Percentiles rank a stretch among this genome's conserved stretches.
Evolutionary conservation across 495 filamentous ascomycete genomes (phyloP).

Genomic region (Podospora fimiseda): DNA sequence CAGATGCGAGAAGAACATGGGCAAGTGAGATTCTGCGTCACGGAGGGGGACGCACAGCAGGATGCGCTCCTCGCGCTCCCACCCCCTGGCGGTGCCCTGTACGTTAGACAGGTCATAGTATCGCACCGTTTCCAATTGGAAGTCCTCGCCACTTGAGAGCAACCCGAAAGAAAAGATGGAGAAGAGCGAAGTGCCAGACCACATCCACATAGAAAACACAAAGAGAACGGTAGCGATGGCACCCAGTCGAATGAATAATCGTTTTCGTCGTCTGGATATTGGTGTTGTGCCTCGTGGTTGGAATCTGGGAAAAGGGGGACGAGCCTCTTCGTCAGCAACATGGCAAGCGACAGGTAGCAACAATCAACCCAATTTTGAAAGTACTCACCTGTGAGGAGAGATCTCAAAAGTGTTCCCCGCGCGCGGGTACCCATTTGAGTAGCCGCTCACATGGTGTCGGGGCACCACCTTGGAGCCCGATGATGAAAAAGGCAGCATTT

Average conservation of each 20-base stretch:
- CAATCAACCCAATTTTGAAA: too few species aligned
- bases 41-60: conserved; percentile 91
- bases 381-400: conserved; percentile 78
- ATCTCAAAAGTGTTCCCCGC: conserved; percentile 70
- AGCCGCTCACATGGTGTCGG: conserved; percentile 56
- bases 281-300: conserved; percentile 72
- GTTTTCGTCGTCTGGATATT: conserved; percentile 64
- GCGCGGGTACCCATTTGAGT: conserved; percentile 75
- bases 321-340: not conserved
- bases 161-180: conserved; percentile 69
- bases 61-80: conserved; percentile 92
- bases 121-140: conserved; percentile 84
- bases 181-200: conserved; percentile 61
- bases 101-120: conserved; percentile 94
- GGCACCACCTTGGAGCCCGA: conserved; percentile 50
- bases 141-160: conserved; percentile 59
- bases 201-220: conserved; percentile 56
- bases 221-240: conserved; percentile 42
- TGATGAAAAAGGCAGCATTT: conserved; percentile 40
- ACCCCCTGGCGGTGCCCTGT: conserved; percentile 81
- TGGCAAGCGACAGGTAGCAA: not conserved
- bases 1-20: conserved; percentile 97
- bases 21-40: conserved; percentile 87
- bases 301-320: conserved; percentile 52
- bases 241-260: conserved; percentile 63